Conservation (phyloP, 768 basidiomycete genomes). For the Hygrophoropsis aurantiaca region DNA sequence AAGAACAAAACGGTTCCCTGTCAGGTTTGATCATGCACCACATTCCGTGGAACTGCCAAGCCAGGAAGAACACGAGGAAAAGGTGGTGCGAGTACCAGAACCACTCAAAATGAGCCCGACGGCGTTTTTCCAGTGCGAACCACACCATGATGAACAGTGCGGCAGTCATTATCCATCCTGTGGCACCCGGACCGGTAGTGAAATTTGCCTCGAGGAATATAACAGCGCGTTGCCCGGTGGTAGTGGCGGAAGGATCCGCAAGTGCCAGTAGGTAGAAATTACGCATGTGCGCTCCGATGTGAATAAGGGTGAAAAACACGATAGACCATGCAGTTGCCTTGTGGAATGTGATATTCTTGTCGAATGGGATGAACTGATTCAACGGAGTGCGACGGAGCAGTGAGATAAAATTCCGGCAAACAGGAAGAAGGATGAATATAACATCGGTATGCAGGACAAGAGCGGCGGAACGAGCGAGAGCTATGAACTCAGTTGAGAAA, state of each 20-base stretch:
- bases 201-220: slow-evolving; percentile 84
- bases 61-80: slow-evolving; percentile 89
- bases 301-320: slow-evolving; percentile 71
- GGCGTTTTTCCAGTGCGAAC: slow-evolving; percentile 81
- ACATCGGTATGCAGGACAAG: slow-evolving; percentile 90
- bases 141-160: slow-evolving; percentile 77
- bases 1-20: slow-evolving; percentile 83
- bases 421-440: slow-evolving; percentile 89
- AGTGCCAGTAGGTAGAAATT: slow-evolving; percentile 74
- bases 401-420: slow-evolving; percentile 95
- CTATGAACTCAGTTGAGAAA: slow-evolving; percentile 36
- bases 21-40: slow-evolving; percentile 97
- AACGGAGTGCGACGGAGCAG: slow-evolving; percentile 83
- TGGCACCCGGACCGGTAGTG: slow-evolving; percentile 74
- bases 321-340: slow-evolving; percentile 92
- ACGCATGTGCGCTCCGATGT: slow-evolving; percentile 82
- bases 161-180: slow-evolving; percentile 87
- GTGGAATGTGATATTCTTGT: slow-evolving; percentile 90
- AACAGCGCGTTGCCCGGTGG: slow-evolving; percentile 51
- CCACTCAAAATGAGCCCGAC: slow-evolving; percentile 76
- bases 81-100: slow-evolving; percentile 92
- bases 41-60: slow-evolving; percentile 95
- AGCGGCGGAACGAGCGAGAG: slow-evolving; percentile 84
- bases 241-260: slow-evolving; percentile 51
- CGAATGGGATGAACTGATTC: slow-evolving; percentile 86